Conservation (phyloP, 1,284 basidiomycete genomes). For the Malassezia yamatoensis region DNA sequence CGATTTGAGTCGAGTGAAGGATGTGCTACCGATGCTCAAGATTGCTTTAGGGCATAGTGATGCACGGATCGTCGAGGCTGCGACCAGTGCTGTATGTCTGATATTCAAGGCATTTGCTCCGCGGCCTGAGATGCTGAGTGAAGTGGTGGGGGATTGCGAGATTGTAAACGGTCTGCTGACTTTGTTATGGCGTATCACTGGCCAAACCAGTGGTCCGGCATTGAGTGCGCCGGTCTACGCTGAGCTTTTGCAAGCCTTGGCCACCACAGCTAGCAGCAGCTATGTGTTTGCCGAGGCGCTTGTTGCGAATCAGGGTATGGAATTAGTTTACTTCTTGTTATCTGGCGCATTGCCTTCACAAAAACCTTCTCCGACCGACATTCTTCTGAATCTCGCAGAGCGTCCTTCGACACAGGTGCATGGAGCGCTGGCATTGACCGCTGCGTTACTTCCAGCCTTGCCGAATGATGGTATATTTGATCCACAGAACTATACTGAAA, state of each 20-base stretch:
- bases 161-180: conserved; percentile 32
- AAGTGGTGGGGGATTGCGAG: conserved; percentile 26
- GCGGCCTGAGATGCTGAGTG: conserved; percentile 33
- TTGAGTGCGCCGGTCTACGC: conserved; percentile 32
- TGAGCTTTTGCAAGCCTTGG: conserved; percentile 38
- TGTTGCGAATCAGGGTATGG: conserved; percentile 40
- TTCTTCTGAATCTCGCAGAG: conserved; percentile 92
- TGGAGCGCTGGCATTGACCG: conserved; percentile 37
- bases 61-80: conserved; percentile 42
- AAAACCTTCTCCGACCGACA: conserved; percentile 58
- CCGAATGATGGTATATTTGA: conserved; percentile 80
- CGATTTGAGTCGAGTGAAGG: conserved; percentile 22
- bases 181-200: conserved; percentile 29
- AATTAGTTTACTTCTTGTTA: conserved; percentile 41
- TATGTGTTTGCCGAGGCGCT: conserved; percentile 33
- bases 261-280: conserved; percentile 31
- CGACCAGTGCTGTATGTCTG: conserved; percentile 39
- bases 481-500: conserved; percentile 76
- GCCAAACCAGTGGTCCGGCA: conserved; percentile 22
- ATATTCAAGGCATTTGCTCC: conserved; percentile 33
- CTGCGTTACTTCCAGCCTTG: conserved; percentile 39
- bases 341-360: conserved; percentile 25
- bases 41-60: conserved; percentile 41
- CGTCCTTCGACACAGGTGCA: conserved; percentile 68
- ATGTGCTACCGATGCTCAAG: conserved; percentile 39